Percentiles rank a stretch among this genome's conserved stretches.
Evolutionary conservation across 257 asterid genomes (phyloP).

Genomic region (Solanum bulbocastanum): DNA sequence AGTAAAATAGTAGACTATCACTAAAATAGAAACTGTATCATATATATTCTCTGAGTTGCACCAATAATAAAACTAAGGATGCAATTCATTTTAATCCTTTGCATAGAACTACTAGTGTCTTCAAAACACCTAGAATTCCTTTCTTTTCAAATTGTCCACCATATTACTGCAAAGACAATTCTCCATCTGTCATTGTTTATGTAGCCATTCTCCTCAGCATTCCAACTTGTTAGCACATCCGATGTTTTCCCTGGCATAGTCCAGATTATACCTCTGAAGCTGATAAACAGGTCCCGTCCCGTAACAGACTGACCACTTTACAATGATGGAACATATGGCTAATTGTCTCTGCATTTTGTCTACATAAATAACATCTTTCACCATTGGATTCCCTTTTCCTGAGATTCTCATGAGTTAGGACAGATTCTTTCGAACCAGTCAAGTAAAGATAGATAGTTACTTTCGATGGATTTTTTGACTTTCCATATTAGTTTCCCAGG

Average conservation of each 20-base stretch:
- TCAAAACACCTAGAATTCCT: neutral
- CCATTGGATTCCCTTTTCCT: neutral
- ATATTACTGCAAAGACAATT: neutral
- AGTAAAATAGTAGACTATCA: neutral
- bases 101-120: neutral
- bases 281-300: neutral
- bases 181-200: neutral
- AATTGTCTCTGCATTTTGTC: neutral
- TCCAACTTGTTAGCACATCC: neutral
- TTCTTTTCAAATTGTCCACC: neutral
- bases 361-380: neutral
- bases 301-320: neutral
- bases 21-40: neutral
- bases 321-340: neutral
- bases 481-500: neutral
- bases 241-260: neutral
- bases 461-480: neutral
- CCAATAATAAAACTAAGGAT: neutral
- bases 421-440: neutral
- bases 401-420: neutral
- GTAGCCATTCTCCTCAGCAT: neutral
- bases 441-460: neutral
- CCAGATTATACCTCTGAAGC: neutral
- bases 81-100: neutral
- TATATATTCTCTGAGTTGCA: neutral